Conservation (phyloP, 306 rosid species). For the Trifolium fragiferum region DNA sequence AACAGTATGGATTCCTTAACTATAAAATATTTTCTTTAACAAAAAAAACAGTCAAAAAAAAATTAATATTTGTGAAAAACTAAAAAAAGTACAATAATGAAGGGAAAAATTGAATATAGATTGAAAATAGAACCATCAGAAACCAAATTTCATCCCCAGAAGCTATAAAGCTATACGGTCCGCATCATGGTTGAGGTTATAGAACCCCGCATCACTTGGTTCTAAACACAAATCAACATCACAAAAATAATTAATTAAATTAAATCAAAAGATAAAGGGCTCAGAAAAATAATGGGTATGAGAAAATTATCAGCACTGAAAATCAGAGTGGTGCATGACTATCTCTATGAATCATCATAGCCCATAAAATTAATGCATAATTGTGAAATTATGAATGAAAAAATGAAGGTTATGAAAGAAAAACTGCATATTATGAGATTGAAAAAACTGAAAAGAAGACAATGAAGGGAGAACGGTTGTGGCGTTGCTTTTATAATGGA, state of each 20-base stretch:
- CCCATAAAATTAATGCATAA: not conserved
- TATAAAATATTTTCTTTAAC: too few species aligned
- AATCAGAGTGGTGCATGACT: slow-evolving; percentile 99
- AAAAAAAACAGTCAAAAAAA: too few species aligned
- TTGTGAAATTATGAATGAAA: not conserved
- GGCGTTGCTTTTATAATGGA: not conserved
- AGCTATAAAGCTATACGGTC: slow-evolving; percentile 77
- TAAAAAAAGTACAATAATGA: not conserved
- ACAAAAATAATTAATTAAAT: not conserved
- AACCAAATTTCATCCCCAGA: slow-evolving; percentile 76
- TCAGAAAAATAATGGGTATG: slow-evolving; percentile 66
- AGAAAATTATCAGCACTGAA: slow-evolving; percentile 81
- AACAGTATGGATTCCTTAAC: too few species aligned
- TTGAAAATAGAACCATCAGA: slow-evolving; percentile 70
- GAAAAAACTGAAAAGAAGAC: not conserved
- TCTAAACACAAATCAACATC: slow-evolving; percentile 14
- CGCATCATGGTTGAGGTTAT: slow-evolving; percentile 82
- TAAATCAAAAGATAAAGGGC: slow-evolving; percentile 30
- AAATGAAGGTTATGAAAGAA: not conserved
- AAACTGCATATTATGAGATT: too few species aligned
- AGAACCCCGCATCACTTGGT: slow-evolving; percentile 72
- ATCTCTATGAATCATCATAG: slow-evolving; percentile 69
- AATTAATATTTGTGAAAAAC: too few species aligned
- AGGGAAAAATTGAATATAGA: not conserved
- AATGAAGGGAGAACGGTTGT: not conserved